Percentiles rank a stretch among this genome's conserved stretches.
These are phyloP conservation scores for Fusarium decemcellulare DNA, from an alignment of 2,329 filamentous ascomycete species.

Conservation along the genomic window DNA sequence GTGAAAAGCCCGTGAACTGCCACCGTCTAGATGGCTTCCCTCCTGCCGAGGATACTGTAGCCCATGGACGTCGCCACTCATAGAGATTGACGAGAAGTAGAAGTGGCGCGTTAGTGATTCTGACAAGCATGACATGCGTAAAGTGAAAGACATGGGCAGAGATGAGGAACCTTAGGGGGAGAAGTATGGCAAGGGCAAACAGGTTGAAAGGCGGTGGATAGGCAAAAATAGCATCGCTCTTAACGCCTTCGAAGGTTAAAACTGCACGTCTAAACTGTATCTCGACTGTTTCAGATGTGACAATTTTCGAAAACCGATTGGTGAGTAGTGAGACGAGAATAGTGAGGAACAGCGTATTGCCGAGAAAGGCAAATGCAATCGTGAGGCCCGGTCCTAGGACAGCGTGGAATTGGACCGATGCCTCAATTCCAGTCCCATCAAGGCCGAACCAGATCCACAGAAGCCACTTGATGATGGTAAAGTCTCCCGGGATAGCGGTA, in stretches of 20 bases:
- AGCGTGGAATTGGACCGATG: slow-evolving; percentile 70
- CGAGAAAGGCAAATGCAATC: slow-evolving; percentile 79
- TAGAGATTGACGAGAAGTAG: slow-evolving; percentile 71
- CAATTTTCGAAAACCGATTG: slow-evolving; percentile 78
- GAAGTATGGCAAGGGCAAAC: slow-evolving; percentile 70
- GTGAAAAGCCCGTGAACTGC: slow-evolving; percentile 62
- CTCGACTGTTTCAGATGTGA: slow-evolving; percentile 75
- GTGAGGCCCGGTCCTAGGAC: slow-evolving; percentile 78
- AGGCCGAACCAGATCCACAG: slow-evolving; percentile 84
- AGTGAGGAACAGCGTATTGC: slow-evolving; percentile 75
- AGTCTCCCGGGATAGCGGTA: slow-evolving; percentile 48
- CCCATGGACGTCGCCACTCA: slow-evolving; percentile 62
- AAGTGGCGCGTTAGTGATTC: slow-evolving; percentile 73
- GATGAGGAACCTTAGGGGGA: slow-evolving; percentile 74
- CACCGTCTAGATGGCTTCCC: slow-evolving; percentile 38
- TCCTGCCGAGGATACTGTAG: not conserved
- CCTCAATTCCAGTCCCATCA: slow-evolving; percentile 69
- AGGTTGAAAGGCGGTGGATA: slow-evolving; percentile 80
- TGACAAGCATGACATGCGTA: slow-evolving; percentile 75
- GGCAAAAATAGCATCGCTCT: slow-evolving; percentile 77
- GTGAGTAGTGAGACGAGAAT: slow-evolving; percentile 80
- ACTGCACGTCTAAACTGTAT: slow-evolving; percentile 79
- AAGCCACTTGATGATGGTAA: slow-evolving; percentile 80
- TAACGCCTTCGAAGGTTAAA: slow-evolving; percentile 79
- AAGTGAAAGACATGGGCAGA: slow-evolving; percentile 76